Percentiles rank a stretch among this genome's conserved stretches.
phyloP scores from a whole-genome alignment of 345 rosid genomes.

The Salix arbutifolia region DNA sequence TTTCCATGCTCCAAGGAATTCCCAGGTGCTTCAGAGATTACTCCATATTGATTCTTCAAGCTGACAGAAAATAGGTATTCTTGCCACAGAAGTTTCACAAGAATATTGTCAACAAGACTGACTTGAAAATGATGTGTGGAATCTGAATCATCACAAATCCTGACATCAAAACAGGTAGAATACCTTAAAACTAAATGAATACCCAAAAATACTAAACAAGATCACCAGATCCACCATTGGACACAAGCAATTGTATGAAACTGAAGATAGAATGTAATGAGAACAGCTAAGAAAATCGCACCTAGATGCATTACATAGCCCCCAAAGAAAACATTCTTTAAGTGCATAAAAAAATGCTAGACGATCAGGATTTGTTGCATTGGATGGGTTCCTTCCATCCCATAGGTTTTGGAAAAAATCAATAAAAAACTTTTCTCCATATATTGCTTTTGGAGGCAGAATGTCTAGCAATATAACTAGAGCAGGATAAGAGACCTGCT shows the following conservation, averaged over 20 bases:
- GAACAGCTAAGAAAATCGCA: conserved; percentile 19
- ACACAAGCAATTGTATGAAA: conserved; percentile 3
- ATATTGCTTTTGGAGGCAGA: conserved; percentile 57
- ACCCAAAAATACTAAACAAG: background rate
- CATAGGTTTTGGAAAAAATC: conserved; percentile 70
- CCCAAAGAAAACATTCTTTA: conserved; percentile 86
- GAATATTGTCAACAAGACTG: conserved; percentile 53
- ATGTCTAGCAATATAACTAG: conserved; percentile 61
- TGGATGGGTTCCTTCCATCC: conserved; percentile 66
- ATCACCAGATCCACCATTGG: background rate
- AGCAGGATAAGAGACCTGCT: conserved; percentile 86
- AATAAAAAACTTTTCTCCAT: conserved; percentile 60
- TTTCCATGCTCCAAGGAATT: conserved; percentile 24
- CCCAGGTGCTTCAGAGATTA: conserved; percentile 21
- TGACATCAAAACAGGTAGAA: conserved; percentile 20
- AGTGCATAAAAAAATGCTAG: conserved; percentile 59
- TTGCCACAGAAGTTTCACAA: conserved; percentile 75
- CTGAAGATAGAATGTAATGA: conserved; percentile 4
- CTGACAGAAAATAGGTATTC: conserved; percentile 40
- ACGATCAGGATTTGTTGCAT: conserved; percentile 46
- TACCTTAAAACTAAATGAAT: background rate
- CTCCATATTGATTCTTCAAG: conserved; percentile 24
- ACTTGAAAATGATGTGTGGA: conserved; percentile 45
- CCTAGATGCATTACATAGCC: conserved; percentile 67
- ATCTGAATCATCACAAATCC: conserved; percentile 52